Evolutionary conservation across 2,329 filamentous ascomycete genomes (phyloP).

Genomic region (Trichoderma oligosporum): DNA sequence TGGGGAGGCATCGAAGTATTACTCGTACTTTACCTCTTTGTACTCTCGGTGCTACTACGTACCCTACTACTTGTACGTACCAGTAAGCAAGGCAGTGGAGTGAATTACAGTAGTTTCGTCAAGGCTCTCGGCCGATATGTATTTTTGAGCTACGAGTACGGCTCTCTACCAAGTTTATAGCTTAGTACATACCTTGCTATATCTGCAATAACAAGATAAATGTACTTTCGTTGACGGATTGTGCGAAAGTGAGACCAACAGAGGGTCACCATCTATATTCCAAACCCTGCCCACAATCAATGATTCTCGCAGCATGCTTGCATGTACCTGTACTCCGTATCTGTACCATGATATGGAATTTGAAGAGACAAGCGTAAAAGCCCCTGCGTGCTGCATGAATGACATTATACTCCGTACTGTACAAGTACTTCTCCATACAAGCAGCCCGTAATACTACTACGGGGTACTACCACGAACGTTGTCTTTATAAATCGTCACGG

Average conservation of each 20-base stretch:
- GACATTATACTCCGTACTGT: conserved; percentile 5
- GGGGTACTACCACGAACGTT: background rate
- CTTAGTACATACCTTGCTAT: background rate
- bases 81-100: conserved; percentile 14
- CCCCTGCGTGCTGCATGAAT: conserved; percentile 18
- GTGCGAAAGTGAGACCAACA: background rate
- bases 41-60: too few species aligned
- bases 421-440: background rate
- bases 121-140: too few species aligned
- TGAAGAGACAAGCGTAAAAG: conserved; percentile 4
- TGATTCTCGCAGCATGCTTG: background rate
- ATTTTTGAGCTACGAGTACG: too few species aligned
- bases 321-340: background rate
- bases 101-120: background rate
- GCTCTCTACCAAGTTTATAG: background rate
- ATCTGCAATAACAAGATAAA: background rate
- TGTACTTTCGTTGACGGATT: background rate
- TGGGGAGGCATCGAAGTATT: background rate
- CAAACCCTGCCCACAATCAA: background rate
- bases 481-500: too few species aligned
- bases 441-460: background rate
- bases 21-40: too few species aligned
- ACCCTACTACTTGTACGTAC: too few species aligned
- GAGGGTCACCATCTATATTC: background rate
- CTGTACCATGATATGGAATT: background rate